Conservation (phyloP, 2,329 filamentous ascomycete genomes). For the Ascochyta fabae region DNA sequence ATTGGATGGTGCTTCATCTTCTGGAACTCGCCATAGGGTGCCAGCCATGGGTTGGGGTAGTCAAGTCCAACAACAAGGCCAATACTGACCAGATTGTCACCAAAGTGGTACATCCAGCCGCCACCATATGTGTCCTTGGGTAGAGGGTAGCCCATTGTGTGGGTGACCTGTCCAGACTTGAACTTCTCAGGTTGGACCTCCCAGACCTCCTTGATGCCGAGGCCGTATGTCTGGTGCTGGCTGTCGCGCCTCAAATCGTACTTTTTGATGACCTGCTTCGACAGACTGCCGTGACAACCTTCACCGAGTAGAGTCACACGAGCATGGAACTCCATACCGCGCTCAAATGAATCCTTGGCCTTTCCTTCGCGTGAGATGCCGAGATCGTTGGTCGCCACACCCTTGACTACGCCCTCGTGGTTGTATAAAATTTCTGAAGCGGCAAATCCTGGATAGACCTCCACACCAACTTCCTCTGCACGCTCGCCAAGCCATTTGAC, state of each 20-base stretch:
- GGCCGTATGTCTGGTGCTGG: conserved; percentile 91
- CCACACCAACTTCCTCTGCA: conserved; percentile 94
- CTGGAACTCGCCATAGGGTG: conserved; percentile 95
- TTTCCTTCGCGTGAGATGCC: conserved; percentile 82
- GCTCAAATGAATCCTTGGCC: conserved; percentile 88
- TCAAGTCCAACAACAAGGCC: conserved; percentile 93
- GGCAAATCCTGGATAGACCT: conserved; percentile 95
- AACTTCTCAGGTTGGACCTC: conserved; percentile 94
- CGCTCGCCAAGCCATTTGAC: conserved; percentile 95
- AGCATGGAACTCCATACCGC: conserved; percentile 98
- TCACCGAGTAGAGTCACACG: conserved; percentile 90
- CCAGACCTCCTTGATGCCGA: conserved; percentile 97
- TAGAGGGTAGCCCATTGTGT: conserved; percentile 92
- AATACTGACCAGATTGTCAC: conserved; percentile 91
- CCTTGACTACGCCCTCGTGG: conserved; percentile 84
- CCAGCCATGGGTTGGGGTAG: conserved; percentile 95
- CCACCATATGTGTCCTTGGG: conserved; percentile 91
- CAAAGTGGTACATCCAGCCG: conserved; percentile 99
- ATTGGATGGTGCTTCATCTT: conserved; percentile 98
- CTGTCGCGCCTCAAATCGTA: conserved; percentile 88
- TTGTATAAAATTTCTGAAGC: conserved; percentile 91
- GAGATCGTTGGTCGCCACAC: conserved; percentile 94
- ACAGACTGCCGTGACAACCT: conserved; percentile 93
- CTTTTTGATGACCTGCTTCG: conserved; percentile 93
- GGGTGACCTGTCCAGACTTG: conserved; percentile 80